Base-by-base conservation (phyloP, 441 rosid genomes). In the Capsella rubella region DNA sequence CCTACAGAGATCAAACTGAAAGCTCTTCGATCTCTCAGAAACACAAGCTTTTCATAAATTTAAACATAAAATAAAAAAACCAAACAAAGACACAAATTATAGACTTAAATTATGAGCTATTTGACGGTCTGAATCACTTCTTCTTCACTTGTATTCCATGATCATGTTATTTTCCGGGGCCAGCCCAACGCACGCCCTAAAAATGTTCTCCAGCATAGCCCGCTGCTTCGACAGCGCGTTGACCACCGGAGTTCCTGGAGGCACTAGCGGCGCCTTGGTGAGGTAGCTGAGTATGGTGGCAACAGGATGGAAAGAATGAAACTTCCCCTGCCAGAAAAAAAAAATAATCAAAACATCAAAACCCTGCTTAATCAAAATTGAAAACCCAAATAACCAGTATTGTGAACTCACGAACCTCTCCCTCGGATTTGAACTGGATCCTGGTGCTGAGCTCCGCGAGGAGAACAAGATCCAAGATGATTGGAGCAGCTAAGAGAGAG, bases 101-200 rank as follows among this genome's bases (percentile, higher is more conserved):
- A 47, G 61, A 35, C 72, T 58, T 49, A 16, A 54, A 29, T 37
- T 6, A 54, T 21, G 74, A 35, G 25, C 73, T 50, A 31, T 29
- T 5, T 15, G 6, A 34, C 37, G 45, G 34, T 68, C 49, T 55
- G 37, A 39, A 31, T 9, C 51, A 28, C 54, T 46, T 28, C 69
- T 28, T 16, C n/a, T 51, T 65, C 67, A 92, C 84, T 92, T 95
- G 87, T 88, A 95, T 59, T 95, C 98, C 87, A 95, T 71, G 67
- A 95, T 95, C 99, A 95, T 95, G 88, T 95, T 92, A 83, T 90
- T 92, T 80, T 92, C 98, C 3, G 97, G 95, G 13, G 96, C 90
- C 82, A 92, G 82, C 6, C 99, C 98, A 62, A 95, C 81, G 55
- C 99, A 92, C 25, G 97, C 98, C 85, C 99, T 87, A 73, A 95